Conservation (phyloP, 306 rosid species). For the Corylus heterophylla region DNA sequence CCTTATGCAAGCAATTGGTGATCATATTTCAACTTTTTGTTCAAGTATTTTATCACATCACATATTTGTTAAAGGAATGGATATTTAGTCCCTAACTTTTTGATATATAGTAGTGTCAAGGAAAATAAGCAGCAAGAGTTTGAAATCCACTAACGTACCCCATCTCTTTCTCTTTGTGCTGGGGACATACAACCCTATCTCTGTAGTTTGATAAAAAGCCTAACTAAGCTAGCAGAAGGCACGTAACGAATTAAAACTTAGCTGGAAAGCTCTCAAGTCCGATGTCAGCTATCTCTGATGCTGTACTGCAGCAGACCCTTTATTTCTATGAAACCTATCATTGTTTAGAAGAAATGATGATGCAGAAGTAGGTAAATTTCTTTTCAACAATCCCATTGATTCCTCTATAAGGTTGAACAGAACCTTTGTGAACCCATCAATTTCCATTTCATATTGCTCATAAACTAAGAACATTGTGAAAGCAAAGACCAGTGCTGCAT, state of each 20-base stretch:
- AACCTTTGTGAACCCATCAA: slow-evolving; percentile 48
- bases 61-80: not conserved
- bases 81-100: not conserved
- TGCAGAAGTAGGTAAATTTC: slow-evolving; percentile 42
- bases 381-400: slow-evolving; percentile 30
- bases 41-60: not conserved
- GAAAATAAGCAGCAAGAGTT: slow-evolving; percentile 7
- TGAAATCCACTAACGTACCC: slow-evolving; percentile 10
- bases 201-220: slow-evolving; percentile 17
- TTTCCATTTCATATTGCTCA: slow-evolving; percentile 77
- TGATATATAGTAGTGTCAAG: slow-evolving; percentile 2
- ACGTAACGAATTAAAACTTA: not conserved
- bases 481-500: slow-evolving; percentile 61
- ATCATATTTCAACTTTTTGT: not conserved
- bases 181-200: slow-evolving; percentile 10
- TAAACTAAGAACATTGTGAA: slow-evolving; percentile 76
- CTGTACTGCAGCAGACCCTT: slow-evolving; percentile 25
- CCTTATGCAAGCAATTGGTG: not conserved
- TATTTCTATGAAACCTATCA: slow-evolving; percentile 12
- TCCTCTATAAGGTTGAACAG: slow-evolving; percentile 33
- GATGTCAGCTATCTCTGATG: slow-evolving; percentile 29
- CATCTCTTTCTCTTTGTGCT: not conserved
- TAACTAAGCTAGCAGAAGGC: slow-evolving; percentile 18
- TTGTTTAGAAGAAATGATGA: slow-evolving; percentile 29
- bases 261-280: slow-evolving; percentile 25